A percentile compares a stretch with the other conserved stretches of the same genome.
Conservation (phyloP, 352 stramenopile species). For the Pythium sukuiense region DNA sequence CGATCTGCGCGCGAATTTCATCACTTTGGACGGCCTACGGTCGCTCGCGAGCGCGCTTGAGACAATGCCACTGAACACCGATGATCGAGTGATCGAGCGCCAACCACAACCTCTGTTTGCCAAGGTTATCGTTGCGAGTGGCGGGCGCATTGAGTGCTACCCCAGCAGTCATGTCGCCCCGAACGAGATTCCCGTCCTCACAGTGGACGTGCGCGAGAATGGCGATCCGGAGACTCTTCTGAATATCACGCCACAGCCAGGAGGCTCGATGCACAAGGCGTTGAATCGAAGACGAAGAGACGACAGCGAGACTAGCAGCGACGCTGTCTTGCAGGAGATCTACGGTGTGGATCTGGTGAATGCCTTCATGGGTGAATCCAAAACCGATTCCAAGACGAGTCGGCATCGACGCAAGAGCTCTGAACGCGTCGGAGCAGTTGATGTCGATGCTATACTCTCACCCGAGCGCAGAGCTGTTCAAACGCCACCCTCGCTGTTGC, state of each 20-base stretch:
- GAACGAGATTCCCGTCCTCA: constrained; percentile 30
- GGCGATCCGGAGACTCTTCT: constrained; percentile 40
- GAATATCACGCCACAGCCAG: constrained; percentile 23
- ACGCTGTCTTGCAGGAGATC: constrained; percentile 46
- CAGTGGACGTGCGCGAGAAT: constrained; percentile 55
- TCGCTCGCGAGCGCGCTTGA: constrained; percentile 51
- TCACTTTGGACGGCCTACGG: constrained; percentile 67
- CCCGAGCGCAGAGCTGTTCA: constrained; percentile 3
- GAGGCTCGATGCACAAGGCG: constrained; percentile 6
- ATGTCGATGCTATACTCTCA: neutral
- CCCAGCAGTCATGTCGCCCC: constrained; percentile 17
- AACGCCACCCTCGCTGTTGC: neutral
- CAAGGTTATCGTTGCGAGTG: constrained; percentile 45
- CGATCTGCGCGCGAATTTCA: constrained; percentile 68
- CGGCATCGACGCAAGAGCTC: constrained; percentile 15
- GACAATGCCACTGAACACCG: constrained; percentile 19
- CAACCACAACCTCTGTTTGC: constrained; percentile 22
- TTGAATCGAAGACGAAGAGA: constrained; percentile 14
- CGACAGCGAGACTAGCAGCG: constrained; percentile 1
- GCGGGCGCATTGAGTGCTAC: constrained; percentile 62
- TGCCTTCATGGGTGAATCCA: constrained; percentile 27
- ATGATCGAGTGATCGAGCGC: neutral
- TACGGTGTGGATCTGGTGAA: constrained; percentile 67
- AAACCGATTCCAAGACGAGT: constrained; percentile 3
- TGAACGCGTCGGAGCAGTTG: neutral